phyloP scores from a whole-genome alignment of 2,329 filamentous ascomycete species.

The Aspergillus udagawae region DNA sequence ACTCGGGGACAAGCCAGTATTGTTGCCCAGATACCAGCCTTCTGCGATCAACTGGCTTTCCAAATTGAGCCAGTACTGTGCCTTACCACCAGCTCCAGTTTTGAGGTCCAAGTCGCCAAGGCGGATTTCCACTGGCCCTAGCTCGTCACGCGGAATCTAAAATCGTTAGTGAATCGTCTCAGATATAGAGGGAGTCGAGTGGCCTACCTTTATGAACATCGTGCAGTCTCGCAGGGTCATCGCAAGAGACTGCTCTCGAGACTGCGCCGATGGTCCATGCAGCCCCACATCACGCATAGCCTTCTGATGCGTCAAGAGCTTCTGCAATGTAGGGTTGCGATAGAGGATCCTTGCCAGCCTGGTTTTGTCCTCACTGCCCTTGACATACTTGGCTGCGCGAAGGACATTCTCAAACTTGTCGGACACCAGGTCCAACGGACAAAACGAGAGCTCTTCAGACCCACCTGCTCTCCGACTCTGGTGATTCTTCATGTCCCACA shows the following conservation, averaged over 20 bases:
- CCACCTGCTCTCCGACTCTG: slow-evolving; percentile 27
- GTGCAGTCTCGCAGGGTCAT: slow-evolving; percentile 82
- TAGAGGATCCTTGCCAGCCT: slow-evolving; percentile 33
- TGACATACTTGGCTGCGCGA: slow-evolving; percentile 38
- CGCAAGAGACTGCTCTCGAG: slow-evolving; percentile 57
- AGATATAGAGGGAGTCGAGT: neutral
- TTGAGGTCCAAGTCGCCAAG: slow-evolving; percentile 78
- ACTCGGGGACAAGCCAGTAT: slow-evolving; percentile 25
- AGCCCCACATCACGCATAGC: slow-evolving; percentile 33
- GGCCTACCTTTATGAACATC: slow-evolving; percentile 61
- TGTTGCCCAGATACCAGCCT: slow-evolving; percentile 61
- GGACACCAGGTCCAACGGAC: slow-evolving; percentile 62
- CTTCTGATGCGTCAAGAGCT: slow-evolving; percentile 32
- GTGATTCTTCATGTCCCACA: slow-evolving; percentile 47
- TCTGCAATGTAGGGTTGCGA: slow-evolving; percentile 32
- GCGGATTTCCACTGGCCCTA: slow-evolving; percentile 42
- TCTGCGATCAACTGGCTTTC: slow-evolving; percentile 61
- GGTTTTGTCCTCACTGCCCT: slow-evolving; percentile 34
- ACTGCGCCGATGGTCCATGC: slow-evolving; percentile 31
- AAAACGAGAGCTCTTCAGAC: slow-evolving; percentile 47
- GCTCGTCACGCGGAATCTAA: slow-evolving; percentile 34
- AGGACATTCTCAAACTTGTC: slow-evolving; percentile 41
- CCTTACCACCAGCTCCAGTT: slow-evolving; percentile 59
- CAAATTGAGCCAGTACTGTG: slow-evolving; percentile 62
- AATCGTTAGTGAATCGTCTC: neutral